phyloP scores from a whole-genome alignment of 805 yeast species.

The Candida patagonica region DNA sequence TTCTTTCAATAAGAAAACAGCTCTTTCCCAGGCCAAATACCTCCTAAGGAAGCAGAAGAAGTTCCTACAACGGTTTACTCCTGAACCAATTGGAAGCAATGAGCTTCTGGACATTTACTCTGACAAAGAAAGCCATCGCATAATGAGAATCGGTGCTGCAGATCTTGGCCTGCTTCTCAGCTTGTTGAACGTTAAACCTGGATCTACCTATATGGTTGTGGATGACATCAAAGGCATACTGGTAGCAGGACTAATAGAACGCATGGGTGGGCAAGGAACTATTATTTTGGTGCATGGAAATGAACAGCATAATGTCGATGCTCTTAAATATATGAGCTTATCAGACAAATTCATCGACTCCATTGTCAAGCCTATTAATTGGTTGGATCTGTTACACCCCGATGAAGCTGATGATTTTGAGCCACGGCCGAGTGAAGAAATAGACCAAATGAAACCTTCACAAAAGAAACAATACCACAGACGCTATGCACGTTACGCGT shows the following conservation, averaged over 20 bases:
- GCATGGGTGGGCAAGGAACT: slow-evolving; percentile 69
- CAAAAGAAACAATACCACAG: slow-evolving; percentile 61
- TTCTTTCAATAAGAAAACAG: slow-evolving; percentile 81
- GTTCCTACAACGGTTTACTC: slow-evolving; percentile 75
- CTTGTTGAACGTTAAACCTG: slow-evolving; percentile 75
- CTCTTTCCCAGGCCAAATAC: slow-evolving; percentile 86
- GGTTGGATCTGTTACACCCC: slow-evolving; percentile 79
- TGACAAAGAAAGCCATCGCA: slow-evolving; percentile 65
- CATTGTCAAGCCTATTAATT: slow-evolving; percentile 60
- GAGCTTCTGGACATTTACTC: slow-evolving; percentile 63
- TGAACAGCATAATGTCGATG: slow-evolving; percentile 79
- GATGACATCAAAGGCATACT: slow-evolving; percentile 96
- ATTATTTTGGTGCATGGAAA: slow-evolving; percentile 79
- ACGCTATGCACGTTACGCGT: slow-evolving; percentile 45
- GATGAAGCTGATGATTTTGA: slow-evolving; percentile 43
- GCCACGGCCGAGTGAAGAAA: slow-evolving; percentile 38
- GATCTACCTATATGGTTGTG: slow-evolving; percentile 77
- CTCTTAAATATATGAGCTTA: slow-evolving; percentile 53
- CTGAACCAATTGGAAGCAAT: slow-evolving; percentile 64
- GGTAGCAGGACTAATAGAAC: slow-evolving; percentile 74
- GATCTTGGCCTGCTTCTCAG: slow-evolving; percentile 68
- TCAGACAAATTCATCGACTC: slow-evolving; percentile 41
- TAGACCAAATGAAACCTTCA: slow-evolving; percentile 46
- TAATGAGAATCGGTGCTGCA: slow-evolving; percentile 79
- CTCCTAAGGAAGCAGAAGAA: slow-evolving; percentile 85